phyloP scores from a whole-genome alignment of 169 alveolate species.

The Besnoitia besnoiti region DNA sequence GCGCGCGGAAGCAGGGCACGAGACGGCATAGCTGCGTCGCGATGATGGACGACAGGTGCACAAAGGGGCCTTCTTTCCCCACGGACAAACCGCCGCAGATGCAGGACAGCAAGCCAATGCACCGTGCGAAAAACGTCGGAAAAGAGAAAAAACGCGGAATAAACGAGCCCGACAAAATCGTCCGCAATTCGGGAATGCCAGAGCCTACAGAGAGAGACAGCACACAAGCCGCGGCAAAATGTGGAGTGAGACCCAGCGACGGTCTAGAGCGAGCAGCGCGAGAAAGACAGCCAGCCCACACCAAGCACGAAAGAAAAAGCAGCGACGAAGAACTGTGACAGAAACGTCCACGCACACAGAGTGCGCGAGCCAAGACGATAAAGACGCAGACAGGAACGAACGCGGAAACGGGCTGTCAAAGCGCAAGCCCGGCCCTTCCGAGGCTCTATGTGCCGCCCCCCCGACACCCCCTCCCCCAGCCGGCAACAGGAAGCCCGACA shows the following conservation, averaged over 20 bases:
- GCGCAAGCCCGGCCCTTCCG: too few species aligned
- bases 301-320: too few species aligned
- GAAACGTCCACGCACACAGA: too few species aligned
- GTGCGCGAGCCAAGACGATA: too few species aligned
- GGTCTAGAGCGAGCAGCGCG: too few species aligned
- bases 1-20: slow-evolving; percentile 66
- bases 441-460: too few species aligned
- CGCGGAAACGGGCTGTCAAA: too few species aligned
- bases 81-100: slow-evolving; percentile 79
- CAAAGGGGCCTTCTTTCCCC: slow-evolving; percentile 87
- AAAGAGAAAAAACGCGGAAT: slow-evolving; percentile 64
- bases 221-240: background rate
- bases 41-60: slow-evolving; percentile 81
- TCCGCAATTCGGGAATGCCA: slow-evolving; percentile 87
- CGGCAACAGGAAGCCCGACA: background rate
- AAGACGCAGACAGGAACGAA: too few species aligned
- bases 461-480: background rate
- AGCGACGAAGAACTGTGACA: background rate
- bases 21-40: slow-evolving; percentile 79
- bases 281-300: too few species aligned
- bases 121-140: slow-evolving; percentile 52
- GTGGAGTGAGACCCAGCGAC: background rate
- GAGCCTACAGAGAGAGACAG: slow-evolving; percentile 71
- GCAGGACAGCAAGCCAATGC: slow-evolving; percentile 75
- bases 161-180: slow-evolving; percentile 82